Evolutionary conservation across 2,329 filamentous ascomycete genomes (phyloP), one percentile per base, ranked within the genome.

Genomic region (Acrodontium crateriforme): DNA sequence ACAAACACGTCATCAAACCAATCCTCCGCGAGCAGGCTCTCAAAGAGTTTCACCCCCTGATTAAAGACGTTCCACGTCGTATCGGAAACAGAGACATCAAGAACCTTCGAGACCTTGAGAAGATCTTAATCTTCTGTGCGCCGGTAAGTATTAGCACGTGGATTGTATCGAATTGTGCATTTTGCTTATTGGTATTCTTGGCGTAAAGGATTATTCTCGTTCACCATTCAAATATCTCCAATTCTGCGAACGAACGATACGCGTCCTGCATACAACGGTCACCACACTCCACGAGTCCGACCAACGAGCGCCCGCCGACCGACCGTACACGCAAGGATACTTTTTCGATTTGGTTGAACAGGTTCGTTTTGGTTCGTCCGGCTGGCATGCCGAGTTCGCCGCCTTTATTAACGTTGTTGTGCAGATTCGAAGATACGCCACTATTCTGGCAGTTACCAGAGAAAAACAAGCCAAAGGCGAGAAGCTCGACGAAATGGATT

Each of bases 311-410:
- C 78, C 81, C 35, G 65, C 72, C 57, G 87, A 95, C 57, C 76
- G 79, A 47, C 83, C 84, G 42, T 95, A 94, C 65, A 89, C 78
- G 67, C 83, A 80, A 69, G 82, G 82, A 52, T 95, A 95, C 60
- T 94, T 94, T 54, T 78, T 94, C 60, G 87, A 95, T 62, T 74
- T 95, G 36, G 77, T 91, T 54, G 82, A 91, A 54, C 85, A 94
- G 70, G 48, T 51, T 38, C 39, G 48, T 51, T 38, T 32, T 25
- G 35, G 29, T 9, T 30, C 32, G 19, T 31, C 22, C 37, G 29
- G 22, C 17, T 25, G 29, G 28, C 27, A 16, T 21, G 23, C n/a
- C n/a, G n/a, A n/a, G n/a, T n/a, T 30, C 24, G 28, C 30, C 16
- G 30, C 35, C 24, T 30, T 30, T 39, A 46, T 41, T 49, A 32